Percentiles rank a stretch among this genome's conserved stretches.
phyloP scores from a whole-genome alignment of 805 yeast genomes.

The Candida pini region DNA sequence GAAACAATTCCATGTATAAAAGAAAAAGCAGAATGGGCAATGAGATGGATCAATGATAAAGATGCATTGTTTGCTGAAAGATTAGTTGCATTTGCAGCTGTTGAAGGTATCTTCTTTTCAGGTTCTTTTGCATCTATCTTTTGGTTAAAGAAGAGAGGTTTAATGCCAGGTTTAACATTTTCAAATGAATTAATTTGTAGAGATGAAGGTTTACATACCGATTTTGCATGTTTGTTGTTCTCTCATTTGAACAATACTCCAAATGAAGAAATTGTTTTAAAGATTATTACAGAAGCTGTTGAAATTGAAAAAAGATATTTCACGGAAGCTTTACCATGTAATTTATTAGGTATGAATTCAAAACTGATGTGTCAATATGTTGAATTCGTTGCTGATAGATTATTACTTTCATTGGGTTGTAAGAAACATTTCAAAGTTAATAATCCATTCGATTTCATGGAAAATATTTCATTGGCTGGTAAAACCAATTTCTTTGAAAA shows the following conservation, averaged over 20 bases:
- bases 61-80: conserved; percentile 92
- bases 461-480: conserved; percentile 96
- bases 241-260: conserved; percentile 92
- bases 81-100: conserved; percentile 96
- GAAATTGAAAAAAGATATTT: conserved; percentile 89
- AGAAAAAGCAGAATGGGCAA: conserved; percentile 98
- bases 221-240: conserved; percentile 93
- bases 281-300: conserved; percentile 92
- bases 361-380: conserved; percentile 96
- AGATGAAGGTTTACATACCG: conserved; percentile 98
- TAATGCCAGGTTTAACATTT: conserved; percentile 98
- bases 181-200: conserved; percentile 96
- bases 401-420: conserved; percentile 86
- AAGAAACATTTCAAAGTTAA: conserved; percentile 79
- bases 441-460: conserved; percentile 98
- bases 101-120: conserved; percentile 97
- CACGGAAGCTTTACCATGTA: conserved; percentile 91
- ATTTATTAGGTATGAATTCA: conserved; percentile 91
- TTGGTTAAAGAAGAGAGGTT: conserved; percentile 98
- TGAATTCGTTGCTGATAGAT: conserved; percentile 95
- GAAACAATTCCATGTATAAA: conserved; percentile 94
- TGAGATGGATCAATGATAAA: conserved; percentile 90
- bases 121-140: conserved; percentile 98
- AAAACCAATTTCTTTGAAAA: conserved; percentile 98
- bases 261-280: conserved; percentile 66